These are phyloP conservation scores for Hortiboletus rubellus DNA, from an alignment of 1,284 basidiomycete genomes.

Conservation along the genomic window DNA sequence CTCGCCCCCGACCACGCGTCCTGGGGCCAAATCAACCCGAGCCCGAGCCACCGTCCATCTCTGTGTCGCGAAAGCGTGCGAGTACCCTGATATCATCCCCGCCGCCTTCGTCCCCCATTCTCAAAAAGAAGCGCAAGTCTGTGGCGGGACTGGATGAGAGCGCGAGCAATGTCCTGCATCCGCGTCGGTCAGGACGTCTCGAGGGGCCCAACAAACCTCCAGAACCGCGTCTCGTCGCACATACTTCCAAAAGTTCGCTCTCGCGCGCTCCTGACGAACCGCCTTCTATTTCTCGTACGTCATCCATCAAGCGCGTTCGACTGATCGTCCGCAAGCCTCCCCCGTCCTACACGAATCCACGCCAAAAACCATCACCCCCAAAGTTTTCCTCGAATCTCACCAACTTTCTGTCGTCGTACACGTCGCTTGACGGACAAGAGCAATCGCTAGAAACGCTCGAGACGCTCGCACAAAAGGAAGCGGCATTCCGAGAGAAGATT, in stretches of 20 bases:
- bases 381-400: slow-evolving; percentile 55
- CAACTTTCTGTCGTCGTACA: slow-evolving; percentile 62
- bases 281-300: slow-evolving; percentile 11
- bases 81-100: slow-evolving; percentile 16
- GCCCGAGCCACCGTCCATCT: slow-evolving; percentile 12
- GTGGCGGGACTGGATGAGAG: slow-evolving; percentile 8
- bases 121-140: slow-evolving; percentile 30
- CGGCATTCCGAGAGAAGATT: slow-evolving; percentile 53
- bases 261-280: background rate
- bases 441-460: slow-evolving; percentile 46
- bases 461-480: slow-evolving; percentile 49
- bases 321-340: slow-evolving; percentile 68
- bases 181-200: slow-evolving; percentile 27
- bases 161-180: background rate
- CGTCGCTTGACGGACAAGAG: slow-evolving; percentile 49
- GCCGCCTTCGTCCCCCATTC: slow-evolving; percentile 20
- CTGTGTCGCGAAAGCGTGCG: slow-evolving; percentile 20
- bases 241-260: background rate
- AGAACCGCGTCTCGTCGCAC: background rate
- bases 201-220: slow-evolving; percentile 21
- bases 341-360: slow-evolving; percentile 62
- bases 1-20: slow-evolving; percentile 11
- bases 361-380: slow-evolving; percentile 59
- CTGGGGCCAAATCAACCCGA: slow-evolving; percentile 8
- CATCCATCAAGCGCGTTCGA: slow-evolving; percentile 57